Base-by-base conservation (phyloP, 768 basidiomycete genomes). In the Agaricus sinodeliciosus region DNA sequence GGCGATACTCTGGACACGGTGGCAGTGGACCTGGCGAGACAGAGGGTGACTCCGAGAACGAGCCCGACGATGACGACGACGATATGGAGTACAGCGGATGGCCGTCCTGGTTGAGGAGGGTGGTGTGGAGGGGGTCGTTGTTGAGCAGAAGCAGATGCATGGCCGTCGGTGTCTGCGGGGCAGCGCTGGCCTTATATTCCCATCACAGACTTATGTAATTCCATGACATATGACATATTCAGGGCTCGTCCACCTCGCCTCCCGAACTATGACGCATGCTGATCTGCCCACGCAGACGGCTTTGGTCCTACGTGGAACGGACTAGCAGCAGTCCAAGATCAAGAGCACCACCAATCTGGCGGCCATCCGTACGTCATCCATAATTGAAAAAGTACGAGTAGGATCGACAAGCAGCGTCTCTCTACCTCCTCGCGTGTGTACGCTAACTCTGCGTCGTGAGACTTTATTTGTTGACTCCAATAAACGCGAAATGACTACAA, bases 81-180 rank as follows among this genome's bases (percentile, higher is more conserved):
- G 60, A 55, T 19, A 71, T 67, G 25, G 66, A 58, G 54, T 67
- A 75, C 22, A 67, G 60, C 3, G 65, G 61, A 42, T 61, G 58
- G 8, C 70, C 71, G 25, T 69, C 66, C 4, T 62, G 60, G 7
- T 69, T 62, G 8, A 69, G 58, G 48, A 73, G 64, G 13, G 68
- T 51, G 2, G 73, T 73, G 25, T 67, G 57, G 3, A 58, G 61
- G 8, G 72, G 69, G 58, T 73, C 71, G 59, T 75, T 75, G 56
- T 73, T 60, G 12, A 69, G 59, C 28, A 73, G 60, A 48, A 57
- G 63, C 26, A 72, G 64, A 46, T 74, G 69, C 60, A 74, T 60
- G 25, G 49, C 13, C 9, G 4, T 12, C 25, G 22, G 7, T 7
- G 26, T 8, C 41, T 31, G 49, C 41, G 26, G 8, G 9, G 18